Evolutionary conservation across 2,329 filamentous ascomycete species (phyloP).

Genomic region (Phialophora chinensis): DNA sequence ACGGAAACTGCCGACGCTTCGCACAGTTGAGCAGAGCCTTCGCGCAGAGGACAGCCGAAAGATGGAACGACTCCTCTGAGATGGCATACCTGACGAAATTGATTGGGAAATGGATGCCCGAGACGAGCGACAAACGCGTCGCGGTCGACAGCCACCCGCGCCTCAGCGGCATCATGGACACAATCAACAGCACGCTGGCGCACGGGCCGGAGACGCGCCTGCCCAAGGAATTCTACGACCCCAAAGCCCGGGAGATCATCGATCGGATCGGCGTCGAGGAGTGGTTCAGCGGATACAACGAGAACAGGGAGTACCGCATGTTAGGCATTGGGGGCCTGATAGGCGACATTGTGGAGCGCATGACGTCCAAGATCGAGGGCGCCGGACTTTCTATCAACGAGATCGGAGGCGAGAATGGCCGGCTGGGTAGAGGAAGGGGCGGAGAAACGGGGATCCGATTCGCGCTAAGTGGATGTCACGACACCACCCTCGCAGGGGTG

Average conservation of each 20-base stretch:
- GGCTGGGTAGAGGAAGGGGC: conserved; percentile 51
- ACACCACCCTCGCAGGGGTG: conserved; percentile 85
- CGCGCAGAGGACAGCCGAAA: conserved; percentile 71
- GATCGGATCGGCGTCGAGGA: conserved; percentile 81
- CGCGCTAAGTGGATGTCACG: conserved; percentile 84
- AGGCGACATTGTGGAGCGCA: conserved; percentile 79
- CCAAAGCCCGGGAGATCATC: conserved; percentile 70
- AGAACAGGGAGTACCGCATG: conserved; percentile 84
- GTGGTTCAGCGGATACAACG: conserved; percentile 87
- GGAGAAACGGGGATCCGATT: conserved; percentile 69
- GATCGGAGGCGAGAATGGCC: conserved; percentile 48
- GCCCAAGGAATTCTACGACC: conserved; percentile 86
- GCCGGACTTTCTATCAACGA: conserved; percentile 62
- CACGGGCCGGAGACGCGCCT: conserved; percentile 81
- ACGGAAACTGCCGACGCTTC: conserved; percentile 74
- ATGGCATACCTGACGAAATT: conserved; percentile 82
- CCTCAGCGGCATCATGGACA: conserved; percentile 91
- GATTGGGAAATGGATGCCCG: conserved; percentile 85
- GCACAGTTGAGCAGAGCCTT: conserved; percentile 72
- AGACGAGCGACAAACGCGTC: conserved; percentile 64
- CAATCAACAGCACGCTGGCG: conserved; percentile 84
- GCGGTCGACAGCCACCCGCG: conserved; percentile 84
- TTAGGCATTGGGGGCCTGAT: conserved; percentile 85
- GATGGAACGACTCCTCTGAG: conserved; percentile 78
- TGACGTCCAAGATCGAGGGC: conserved; percentile 70